phyloP scores from a whole-genome alignment of 495 filamentous ascomycete species.

The Darksidea phi region DNA sequence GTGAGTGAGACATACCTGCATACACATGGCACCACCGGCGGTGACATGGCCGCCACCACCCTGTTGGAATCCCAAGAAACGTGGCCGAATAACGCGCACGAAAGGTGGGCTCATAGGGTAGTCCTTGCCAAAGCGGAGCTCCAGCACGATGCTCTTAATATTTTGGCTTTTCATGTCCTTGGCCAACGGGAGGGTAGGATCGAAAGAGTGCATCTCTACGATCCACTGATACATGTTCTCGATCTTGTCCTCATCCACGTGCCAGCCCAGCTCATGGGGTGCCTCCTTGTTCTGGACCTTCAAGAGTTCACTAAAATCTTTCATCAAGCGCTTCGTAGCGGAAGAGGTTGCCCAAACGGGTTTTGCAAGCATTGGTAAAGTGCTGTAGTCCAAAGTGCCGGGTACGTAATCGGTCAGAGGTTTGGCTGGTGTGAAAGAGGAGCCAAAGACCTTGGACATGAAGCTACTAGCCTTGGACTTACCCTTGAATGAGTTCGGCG shows the following conservation, averaged over 20 bases:
- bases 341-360: conserved; percentile 67
- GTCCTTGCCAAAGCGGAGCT: conserved; percentile 72
- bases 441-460: conserved; percentile 26
- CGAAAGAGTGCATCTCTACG: conserved; percentile 84
- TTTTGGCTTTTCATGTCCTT: conserved; percentile 66
- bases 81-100: conserved; percentile 77
- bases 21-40: conserved; percentile 82
- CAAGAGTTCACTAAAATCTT: conserved; percentile 60
- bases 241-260: conserved; percentile 61
- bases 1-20: conserved; percentile 54
- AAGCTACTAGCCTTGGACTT: conserved; percentile 33
- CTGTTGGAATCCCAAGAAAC: conserved; percentile 65
- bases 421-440: conserved; percentile 17
- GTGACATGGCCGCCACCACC: conserved; percentile 92
- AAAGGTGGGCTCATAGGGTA: conserved; percentile 83
- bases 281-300: conserved; percentile 63
- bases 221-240: conserved; percentile 90
- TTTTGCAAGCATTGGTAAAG: conserved; percentile 56
- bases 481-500: conserved; percentile 22
- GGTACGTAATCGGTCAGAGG: conserved; percentile 64
- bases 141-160: conserved; percentile 69
- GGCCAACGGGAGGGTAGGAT: conserved; percentile 64
- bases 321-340: conserved; percentile 63
- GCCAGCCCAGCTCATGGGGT: conserved; percentile 78
- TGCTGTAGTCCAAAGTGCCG: conserved; percentile 56